phyloP scores from a whole-genome alignment of 1,284 basidiomycete species.

The Puccinia horiana region DNA sequence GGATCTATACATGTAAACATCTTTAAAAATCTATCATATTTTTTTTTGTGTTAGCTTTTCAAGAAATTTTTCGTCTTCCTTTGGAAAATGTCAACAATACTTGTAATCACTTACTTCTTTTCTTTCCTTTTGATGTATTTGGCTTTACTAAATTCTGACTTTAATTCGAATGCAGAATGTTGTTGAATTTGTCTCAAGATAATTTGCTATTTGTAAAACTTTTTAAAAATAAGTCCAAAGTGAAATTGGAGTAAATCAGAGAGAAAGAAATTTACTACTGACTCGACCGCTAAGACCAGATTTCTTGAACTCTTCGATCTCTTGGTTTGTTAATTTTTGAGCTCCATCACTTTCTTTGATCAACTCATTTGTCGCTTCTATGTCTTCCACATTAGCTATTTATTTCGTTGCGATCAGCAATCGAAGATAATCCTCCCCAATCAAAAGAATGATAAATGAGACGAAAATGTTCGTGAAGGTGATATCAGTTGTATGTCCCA shows the following conservation, averaged over 20 bases:
- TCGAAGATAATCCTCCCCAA: neutral
- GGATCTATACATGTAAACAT: conserved; percentile 85
- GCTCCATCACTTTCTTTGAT: conserved; percentile 57
- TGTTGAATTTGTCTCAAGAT: conserved; percentile 87
- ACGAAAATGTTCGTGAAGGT: neutral
- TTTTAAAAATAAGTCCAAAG: neutral
- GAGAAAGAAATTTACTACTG: neutral
- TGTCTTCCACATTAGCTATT: conserved; percentile 54
- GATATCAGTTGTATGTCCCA: neutral
- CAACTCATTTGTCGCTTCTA: conserved; percentile 58
- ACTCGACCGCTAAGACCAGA: conserved; percentile 55
- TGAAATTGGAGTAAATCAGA: neutral
- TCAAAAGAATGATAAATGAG: neutral
- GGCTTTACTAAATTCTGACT: conserved; percentile 95
- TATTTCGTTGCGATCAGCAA: neutral
- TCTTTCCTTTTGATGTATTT: conserved; percentile 93
- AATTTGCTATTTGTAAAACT: conserved; percentile 66
- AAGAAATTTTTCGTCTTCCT: neutral
- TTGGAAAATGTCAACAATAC: no score
- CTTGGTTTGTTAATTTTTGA: conserved; percentile 56
- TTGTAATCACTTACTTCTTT: conserved; percentile 75
- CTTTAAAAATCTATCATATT: conserved; percentile 72
- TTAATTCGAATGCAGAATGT: conserved; percentile 83
- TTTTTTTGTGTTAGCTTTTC: neutral
- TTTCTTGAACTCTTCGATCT: conserved; percentile 57